Base-by-base conservation (phyloP, 148 eudicot species). In the Rheum nobile region DNA sequence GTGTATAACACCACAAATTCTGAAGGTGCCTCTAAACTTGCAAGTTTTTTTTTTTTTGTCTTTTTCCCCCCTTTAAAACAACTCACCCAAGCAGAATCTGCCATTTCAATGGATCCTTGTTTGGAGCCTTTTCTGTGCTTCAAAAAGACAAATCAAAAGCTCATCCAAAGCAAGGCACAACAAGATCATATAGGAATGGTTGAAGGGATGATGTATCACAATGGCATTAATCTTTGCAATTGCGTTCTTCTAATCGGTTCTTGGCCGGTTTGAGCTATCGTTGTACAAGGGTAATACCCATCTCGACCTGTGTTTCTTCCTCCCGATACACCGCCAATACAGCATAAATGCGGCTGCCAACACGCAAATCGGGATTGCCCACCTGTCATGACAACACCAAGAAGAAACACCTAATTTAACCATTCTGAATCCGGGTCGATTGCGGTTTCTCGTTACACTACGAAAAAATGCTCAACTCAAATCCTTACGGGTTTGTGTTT, bases 251-350 rank as follows among this genome's bases (percentile, higher is more conserved):
- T 74, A 92, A 52, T 95, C 98, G 77, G 92, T 87, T 95, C 98
- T 88, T 67, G 84, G 77, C 61, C 85, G 80, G 71, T 83, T 77
- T 72, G 87, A 71, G 79, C 72, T 73, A 55, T 29, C 54, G 86
- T 79, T 83, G 81, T 88, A 91, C 83, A 95, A 5, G 35, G 98
- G 97, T 79, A 95, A 81, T 50, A 83, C 75, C 93, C 93, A 91
- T 39, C 80, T 72, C 34, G 89, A 68, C 24, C 70, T 85, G 74
- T 85, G 85, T 81, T 88, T 91, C 84, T 85, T 83, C 82, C 90
- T 90, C 59, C 91, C 96, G 48, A 79, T 89, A 79, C 93, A 90
- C 77, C 96, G 93, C 98, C 97, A 95, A 77, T 95, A 95, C 6
- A 88, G 82, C 68, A 91, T 72, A 71, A 91, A 79, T 34, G 86